Conservation (phyloP, 345 rosid species). For the Linum tenue region DNA sequence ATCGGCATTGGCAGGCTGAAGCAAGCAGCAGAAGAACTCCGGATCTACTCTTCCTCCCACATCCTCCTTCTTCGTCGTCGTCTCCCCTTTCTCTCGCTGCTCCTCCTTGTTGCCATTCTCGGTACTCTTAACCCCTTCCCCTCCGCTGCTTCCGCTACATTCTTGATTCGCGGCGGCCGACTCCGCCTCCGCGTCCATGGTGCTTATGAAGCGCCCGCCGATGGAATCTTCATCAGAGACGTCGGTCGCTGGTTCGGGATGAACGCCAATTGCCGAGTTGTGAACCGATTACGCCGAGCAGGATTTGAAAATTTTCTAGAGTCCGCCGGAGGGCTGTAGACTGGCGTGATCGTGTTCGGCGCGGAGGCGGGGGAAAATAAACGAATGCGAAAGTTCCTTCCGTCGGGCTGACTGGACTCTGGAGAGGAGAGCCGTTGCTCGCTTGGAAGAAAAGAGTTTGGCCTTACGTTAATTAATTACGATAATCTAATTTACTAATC, state of each 20-base stretch:
- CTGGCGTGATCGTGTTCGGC: background rate
- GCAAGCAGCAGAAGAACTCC: conserved; percentile 64
- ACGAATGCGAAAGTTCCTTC: background rate
- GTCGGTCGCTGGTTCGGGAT: background rate
- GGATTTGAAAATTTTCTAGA: background rate
- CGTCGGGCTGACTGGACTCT: background rate
- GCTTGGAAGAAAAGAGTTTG: background rate
- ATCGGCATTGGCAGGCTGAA: conserved; percentile 55
- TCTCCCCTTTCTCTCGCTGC: background rate
- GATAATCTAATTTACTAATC: no score
- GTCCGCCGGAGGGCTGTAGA: background rate
- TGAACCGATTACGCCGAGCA: background rate
- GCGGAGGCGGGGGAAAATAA: background rate
- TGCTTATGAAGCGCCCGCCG: conserved; percentile 6
- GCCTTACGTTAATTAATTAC: background rate
- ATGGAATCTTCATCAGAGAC: conserved; percentile 22
- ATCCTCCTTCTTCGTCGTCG: conserved; percentile 11
- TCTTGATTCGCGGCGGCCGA: background rate
- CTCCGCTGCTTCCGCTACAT: background rate
- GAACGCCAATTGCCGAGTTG: background rate
- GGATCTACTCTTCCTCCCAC: conserved; percentile 31
- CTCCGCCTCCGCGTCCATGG: conserved; percentile 35
- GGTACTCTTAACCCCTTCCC: conserved; percentile 15
- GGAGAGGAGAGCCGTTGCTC: background rate
- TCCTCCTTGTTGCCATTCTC: conserved; percentile 16